These are phyloP conservation scores for Cryphonectria japonica DNA, from an alignment of 2,329 filamentous ascomycete genomes.

Conservation along the genomic window DNA sequence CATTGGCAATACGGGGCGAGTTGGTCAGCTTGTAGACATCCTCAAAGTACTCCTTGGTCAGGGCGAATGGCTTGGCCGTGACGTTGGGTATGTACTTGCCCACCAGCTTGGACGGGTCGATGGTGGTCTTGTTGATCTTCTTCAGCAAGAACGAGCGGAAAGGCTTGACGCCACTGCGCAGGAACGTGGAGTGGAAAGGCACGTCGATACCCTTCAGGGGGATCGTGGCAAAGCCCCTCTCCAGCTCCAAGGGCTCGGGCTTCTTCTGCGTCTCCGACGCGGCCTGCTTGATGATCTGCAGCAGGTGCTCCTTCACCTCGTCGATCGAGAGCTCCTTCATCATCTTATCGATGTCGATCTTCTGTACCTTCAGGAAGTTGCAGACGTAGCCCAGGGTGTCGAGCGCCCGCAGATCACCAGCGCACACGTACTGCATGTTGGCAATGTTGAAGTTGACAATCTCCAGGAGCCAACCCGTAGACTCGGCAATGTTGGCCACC, in stretches of 20 bases:
- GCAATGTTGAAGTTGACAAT: constrained; percentile 96
- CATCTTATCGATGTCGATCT: constrained; percentile 94
- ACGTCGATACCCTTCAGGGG: constrained; percentile 97
- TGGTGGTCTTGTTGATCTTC: constrained; percentile 99
- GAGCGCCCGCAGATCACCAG: constrained; percentile 71
- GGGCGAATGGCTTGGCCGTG: constrained; percentile 90
- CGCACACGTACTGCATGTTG: constrained; percentile 76
- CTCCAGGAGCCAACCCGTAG: constrained; percentile 93
- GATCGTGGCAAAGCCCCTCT: constrained; percentile 96
- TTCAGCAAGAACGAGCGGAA: constrained; percentile 98
- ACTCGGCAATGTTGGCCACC: constrained; percentile 91
- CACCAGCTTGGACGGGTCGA: constrained; percentile 93
- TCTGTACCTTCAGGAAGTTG: constrained; percentile 95
- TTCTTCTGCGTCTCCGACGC: constrained; percentile 87
- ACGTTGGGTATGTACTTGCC: constrained; percentile 99
- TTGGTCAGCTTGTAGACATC: constrained; percentile 96
- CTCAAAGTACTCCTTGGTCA: constrained; percentile 99
- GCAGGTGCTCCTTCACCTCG: constrained; percentile 86
- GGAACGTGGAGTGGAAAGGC: constrained; percentile 98
- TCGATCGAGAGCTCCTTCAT: constrained; percentile 86
- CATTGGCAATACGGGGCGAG: constrained; percentile 73
- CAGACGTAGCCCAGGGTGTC: constrained; percentile 78
- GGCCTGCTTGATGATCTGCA: constrained; percentile 88
- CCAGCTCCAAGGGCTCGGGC: constrained; percentile 82
- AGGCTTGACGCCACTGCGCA: constrained; percentile 97